Evolutionary conservation across 768 basidiomycete genomes (phyloP).

Genomic region (Rhodotorula graminis): DNA sequence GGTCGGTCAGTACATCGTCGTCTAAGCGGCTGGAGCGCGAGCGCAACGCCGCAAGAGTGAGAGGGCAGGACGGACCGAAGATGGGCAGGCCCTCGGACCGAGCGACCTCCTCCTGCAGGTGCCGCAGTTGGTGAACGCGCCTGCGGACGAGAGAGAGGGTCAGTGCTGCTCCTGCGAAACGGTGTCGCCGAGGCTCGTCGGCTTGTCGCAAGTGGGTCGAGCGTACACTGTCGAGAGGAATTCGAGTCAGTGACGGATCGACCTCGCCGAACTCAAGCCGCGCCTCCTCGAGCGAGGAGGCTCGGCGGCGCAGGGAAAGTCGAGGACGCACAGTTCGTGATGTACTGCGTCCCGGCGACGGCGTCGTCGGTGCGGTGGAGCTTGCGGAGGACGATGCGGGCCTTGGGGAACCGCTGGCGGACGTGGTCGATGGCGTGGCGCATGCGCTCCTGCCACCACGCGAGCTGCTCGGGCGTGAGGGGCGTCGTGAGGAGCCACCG

Average conservation of each 20-base stretch:
- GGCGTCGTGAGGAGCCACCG: conserved; percentile 27
- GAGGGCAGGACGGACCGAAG: conserved; percentile 18
- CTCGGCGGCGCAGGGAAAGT: too few species aligned
- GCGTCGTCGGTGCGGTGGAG: conserved; percentile 35
- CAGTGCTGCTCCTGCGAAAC: too few species aligned
- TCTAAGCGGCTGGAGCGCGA: too few species aligned
- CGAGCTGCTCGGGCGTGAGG: conserved; percentile 35
- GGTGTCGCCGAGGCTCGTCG: too few species aligned
- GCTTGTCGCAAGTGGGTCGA: too few species aligned
- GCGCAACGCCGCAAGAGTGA: neutral
- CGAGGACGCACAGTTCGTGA: conserved; percentile 33
- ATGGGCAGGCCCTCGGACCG: conserved; percentile 28
- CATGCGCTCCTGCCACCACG: conserved; percentile 40
- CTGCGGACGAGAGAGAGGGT: neutral
- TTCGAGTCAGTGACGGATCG: too few species aligned
- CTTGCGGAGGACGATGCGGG: conserved; percentile 34
- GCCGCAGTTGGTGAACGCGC: conserved; percentile 35
- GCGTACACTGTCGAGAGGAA: neutral
- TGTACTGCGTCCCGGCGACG: conserved; percentile 35
- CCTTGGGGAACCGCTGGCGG: conserved; percentile 28
- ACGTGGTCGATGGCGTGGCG: conserved; percentile 31
- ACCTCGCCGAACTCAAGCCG: too few species aligned
- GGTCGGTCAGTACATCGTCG: neutral
- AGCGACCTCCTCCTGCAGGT: conserved; percentile 36
- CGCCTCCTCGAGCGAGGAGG: neutral